phyloP scores from a whole-genome alignment of 345 rosid species.

The Xanthoceras sorbifolium region DNA sequence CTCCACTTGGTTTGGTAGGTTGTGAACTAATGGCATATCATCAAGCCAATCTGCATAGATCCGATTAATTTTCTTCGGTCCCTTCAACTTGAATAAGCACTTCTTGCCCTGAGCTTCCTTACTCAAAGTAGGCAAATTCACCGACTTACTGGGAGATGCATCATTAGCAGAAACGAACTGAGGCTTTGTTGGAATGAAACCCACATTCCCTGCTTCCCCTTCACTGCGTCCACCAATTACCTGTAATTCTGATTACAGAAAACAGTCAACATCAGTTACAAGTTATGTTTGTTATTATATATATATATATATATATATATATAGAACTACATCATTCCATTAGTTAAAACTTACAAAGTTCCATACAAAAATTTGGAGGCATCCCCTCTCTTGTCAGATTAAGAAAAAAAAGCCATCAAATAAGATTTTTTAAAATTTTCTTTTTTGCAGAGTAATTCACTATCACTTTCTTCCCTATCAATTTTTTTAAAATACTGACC shows the following conservation, averaged over 20 bases:
- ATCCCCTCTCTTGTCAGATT: neutral
- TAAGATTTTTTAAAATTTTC: too few relatives aligned
- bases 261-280: slow-evolving; percentile 14
- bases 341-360: neutral
- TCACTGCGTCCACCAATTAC: slow-evolving; percentile 48
- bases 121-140: slow-evolving; percentile 32
- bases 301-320: neutral
- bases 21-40: slow-evolving; percentile 66
- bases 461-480: too few relatives aligned
- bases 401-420: neutral
- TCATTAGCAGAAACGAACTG: slow-evolving; percentile 35
- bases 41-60: slow-evolving; percentile 97
- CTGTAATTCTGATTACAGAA: slow-evolving; percentile 60
- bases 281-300: neutral
- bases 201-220: slow-evolving; percentile 50
- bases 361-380: neutral
- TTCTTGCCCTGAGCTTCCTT: slow-evolving; percentile 64
- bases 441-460: too few relatives aligned
- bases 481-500: too few relatives aligned
- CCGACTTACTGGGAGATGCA: slow-evolving; percentile 37
- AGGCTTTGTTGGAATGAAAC: slow-evolving; percentile 40
- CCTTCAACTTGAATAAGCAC: slow-evolving; percentile 75
- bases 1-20: slow-evolving; percentile 48
- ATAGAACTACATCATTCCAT: neutral
- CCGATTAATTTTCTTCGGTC: slow-evolving; percentile 74